phyloP scores from a whole-genome alignment of 2,329 filamentous ascomycete species.

The Boeremia exigua region DNA sequence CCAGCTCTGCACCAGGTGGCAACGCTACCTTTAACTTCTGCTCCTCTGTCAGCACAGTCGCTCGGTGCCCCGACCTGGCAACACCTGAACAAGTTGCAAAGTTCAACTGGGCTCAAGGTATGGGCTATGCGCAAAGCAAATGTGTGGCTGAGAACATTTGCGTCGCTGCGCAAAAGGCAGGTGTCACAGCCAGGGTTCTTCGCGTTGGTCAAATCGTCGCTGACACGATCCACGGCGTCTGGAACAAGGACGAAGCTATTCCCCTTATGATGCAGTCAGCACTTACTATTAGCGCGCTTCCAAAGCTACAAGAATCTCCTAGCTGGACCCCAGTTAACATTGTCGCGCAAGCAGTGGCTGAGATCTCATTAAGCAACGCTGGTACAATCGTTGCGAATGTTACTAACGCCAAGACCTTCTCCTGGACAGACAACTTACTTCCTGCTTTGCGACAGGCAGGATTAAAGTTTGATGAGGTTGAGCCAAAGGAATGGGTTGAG shows the following conservation, averaged over 20 bases:
- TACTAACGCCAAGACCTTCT: conserved; percentile 56
- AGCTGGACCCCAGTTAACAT: conserved; percentile 43
- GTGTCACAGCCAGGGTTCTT: conserved; percentile 34
- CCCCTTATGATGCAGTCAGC: conserved; percentile 58
- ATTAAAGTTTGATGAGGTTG: conserved; percentile 33
- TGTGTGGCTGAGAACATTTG: conserved; percentile 56
- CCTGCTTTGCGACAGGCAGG: conserved; percentile 56
- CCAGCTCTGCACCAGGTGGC: conserved; percentile 37
- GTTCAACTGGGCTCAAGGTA: conserved; percentile 53
- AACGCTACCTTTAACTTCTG: conserved; percentile 54
- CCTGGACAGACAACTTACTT: conserved; percentile 61
- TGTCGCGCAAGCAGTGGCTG: conserved; percentile 30
- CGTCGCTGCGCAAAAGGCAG: conserved; percentile 21
- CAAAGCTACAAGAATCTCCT: conserved; percentile 49
- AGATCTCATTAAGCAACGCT: conserved; percentile 31
- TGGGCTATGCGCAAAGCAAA: conserved; percentile 61
- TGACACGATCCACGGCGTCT: conserved; percentile 54
- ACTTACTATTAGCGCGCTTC: conserved; percentile 55
- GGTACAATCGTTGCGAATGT: conserved; percentile 57
- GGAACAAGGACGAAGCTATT: conserved; percentile 59
- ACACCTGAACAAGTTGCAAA: conserved; percentile 37
- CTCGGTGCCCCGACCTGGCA: conserved; percentile 40
- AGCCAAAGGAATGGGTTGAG: conserved; percentile 33
- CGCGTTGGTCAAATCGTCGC: conserved; percentile 57
- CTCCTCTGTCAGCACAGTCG: conserved; percentile 54